phyloP scores from a whole-genome alignment of 1,139 yeast species.

The Meyerozyma carpophila region DNA sequence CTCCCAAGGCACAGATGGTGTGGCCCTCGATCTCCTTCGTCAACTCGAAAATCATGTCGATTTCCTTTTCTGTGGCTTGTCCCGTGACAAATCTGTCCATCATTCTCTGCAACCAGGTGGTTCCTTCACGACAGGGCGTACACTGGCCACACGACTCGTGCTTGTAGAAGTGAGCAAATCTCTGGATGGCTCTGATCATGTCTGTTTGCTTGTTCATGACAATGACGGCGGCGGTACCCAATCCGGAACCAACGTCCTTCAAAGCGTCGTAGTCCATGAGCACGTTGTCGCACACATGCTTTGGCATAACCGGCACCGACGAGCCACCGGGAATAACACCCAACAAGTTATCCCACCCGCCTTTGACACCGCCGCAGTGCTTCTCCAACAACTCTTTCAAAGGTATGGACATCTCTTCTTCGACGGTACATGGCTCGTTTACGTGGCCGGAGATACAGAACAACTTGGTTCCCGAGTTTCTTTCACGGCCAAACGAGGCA shows the following conservation, averaged over 20 bases:
- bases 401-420: conserved; percentile 90
- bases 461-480: conserved; percentile 76
- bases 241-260: conserved; percentile 78
- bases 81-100: conserved; percentile 78
- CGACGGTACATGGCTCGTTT: conserved; percentile 87
- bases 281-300: conserved; percentile 58
- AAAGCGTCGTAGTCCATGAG: conserved; percentile 85
- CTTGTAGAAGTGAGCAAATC: conserved; percentile 76
- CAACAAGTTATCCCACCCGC: conserved; percentile 86
- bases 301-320: conserved; percentile 76
- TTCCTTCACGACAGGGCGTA: conserved; percentile 93
- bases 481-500: conserved; percentile 74
- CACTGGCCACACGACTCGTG: conserved; percentile 94
- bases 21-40: conserved; percentile 86
- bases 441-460: conserved; percentile 87
- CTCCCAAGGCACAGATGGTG: conserved; percentile 87
- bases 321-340: conserved; percentile 89
- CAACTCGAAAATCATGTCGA: conserved; percentile 76
- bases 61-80: conserved; percentile 74
- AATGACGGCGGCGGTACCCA: conserved; percentile 89
- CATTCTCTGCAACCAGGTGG: conserved; percentile 77
- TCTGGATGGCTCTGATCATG: conserved; percentile 76
- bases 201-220: conserved; percentile 86
- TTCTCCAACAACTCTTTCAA: conserved; percentile 73
- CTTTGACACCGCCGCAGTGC: conserved; percentile 86